Conservation (phyloP, 371 early-diverging fungal genomes). For the Ordospora pajunii region DNA sequence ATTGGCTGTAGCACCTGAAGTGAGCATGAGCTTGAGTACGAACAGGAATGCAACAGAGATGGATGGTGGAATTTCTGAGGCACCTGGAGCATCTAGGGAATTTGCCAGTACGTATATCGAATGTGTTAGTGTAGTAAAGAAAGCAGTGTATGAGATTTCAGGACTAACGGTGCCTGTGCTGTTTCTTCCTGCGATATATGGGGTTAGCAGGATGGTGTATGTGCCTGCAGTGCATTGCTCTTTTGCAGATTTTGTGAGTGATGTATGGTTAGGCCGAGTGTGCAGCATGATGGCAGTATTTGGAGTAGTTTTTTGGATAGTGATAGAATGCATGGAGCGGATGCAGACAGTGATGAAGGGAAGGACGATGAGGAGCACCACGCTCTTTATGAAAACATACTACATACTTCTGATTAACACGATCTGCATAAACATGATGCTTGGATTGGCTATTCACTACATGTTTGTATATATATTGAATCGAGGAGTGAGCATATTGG, state of each 20-base stretch:
- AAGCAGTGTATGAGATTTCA: no score
- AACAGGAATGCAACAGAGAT: neutral
- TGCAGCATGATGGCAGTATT: neutral
- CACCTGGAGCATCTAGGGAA: neutral
- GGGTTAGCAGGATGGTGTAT: neutral
- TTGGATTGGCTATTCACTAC: neutral
- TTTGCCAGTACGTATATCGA: neutral
- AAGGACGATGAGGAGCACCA: neutral
- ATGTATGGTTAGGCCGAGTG: neutral
- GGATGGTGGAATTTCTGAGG: neutral
- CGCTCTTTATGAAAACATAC: neutral
- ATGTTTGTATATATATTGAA: neutral
- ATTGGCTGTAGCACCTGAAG: no score
- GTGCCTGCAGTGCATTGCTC: neutral
- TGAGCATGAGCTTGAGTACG: no score
- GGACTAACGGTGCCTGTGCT: neutral
- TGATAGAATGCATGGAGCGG: neutral
- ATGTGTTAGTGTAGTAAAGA: no score
- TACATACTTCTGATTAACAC: neutral
- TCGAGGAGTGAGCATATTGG: neutral
- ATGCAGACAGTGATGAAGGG: neutral
- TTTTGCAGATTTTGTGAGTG: neutral
- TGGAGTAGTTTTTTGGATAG: neutral
- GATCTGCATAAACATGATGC: neutral
- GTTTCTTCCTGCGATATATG: neutral